phyloP scores from a whole-genome alignment of 2,329 filamentous ascomycete genomes.

The Blastomyces emzantsi region DNA sequence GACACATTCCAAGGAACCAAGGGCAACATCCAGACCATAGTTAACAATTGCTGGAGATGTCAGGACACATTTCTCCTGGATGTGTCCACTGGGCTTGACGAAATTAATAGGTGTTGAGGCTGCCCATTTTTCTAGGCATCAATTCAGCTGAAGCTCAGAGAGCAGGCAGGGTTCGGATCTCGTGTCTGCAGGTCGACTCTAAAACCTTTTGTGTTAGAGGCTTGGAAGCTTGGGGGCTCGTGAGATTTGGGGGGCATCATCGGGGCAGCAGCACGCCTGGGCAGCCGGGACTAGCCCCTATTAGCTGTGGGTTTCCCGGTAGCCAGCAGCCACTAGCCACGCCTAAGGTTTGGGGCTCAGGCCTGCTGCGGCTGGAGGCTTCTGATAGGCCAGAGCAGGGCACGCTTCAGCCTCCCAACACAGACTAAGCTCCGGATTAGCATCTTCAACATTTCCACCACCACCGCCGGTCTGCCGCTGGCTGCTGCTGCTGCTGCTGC shows the following conservation, averaged over 20 bases:
- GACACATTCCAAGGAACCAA: neutral
- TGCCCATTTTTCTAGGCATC: neutral
- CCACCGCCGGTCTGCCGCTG: neutral
- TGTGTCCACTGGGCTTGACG: neutral
- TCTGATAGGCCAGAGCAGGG: neutral
- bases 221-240: neutral
- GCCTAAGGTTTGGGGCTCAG: neutral
- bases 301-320: neutral
- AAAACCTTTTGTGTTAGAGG: no score
- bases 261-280: neutral
- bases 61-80: neutral
- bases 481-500: neutral
- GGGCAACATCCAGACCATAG: neutral
- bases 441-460: neutral
- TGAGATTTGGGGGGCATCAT: neutral
- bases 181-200: neutral
- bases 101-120: neutral
- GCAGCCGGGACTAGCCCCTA: neutral
- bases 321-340: neutral
- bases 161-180: neutral
- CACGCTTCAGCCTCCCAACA: neutral
- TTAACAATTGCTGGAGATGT: neutral
- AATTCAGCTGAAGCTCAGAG: neutral
- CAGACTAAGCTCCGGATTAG: neutral
- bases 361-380: neutral